Evolutionary conservation across 176 grass and related monocot genomes (phyloP).

Genomic region (Hordeum vulgare): DNA sequence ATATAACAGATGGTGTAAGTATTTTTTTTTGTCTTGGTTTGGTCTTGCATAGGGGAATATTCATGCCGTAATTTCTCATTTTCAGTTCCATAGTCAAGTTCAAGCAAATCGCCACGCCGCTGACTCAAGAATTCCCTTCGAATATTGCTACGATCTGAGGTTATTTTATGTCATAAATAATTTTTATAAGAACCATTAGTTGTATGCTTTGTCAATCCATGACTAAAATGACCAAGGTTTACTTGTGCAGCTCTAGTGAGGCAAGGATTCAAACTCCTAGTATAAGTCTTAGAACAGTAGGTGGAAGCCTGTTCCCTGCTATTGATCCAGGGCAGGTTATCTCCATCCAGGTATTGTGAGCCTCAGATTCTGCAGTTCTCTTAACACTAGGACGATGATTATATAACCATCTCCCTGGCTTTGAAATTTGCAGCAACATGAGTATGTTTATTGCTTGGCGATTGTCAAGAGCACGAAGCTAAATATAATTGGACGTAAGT

Average conservation of each 20-base stretch:
- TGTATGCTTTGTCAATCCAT: neutral
- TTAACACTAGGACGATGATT: neutral
- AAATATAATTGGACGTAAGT: constrained; percentile 94
- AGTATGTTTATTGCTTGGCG: constrained; percentile 71
- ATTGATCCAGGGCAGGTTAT: constrained; percentile 54
- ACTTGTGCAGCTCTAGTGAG: constrained; percentile 41
- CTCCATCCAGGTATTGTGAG: constrained; percentile 34
- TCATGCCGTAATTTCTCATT: neutral
- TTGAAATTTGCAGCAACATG: constrained; percentile 45
- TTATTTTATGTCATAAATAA: constrained; percentile 18
- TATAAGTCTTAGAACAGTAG: constrained; percentile 62
- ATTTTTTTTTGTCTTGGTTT: neutral
- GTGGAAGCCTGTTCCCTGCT: constrained; percentile 55
- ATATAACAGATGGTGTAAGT: constrained; percentile 69
- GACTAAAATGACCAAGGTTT: neutral
- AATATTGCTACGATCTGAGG: constrained; percentile 82
- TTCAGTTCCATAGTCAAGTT: constrained; percentile 75
- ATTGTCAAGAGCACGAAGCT: constrained; percentile 55
- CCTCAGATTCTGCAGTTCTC: neutral
- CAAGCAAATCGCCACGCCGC: constrained; percentile 27
- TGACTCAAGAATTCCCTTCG: constrained; percentile 65
- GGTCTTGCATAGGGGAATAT: neutral
- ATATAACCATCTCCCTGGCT: neutral
- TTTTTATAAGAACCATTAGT: neutral
- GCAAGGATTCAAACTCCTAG: constrained; percentile 39